A percentile compares a stretch with the other conserved stretches of the same genome.
These are phyloP conservation scores for Annona cherimola DNA, from an alignment of 164 flowering plant species.

Conservation along the genomic window DNA sequence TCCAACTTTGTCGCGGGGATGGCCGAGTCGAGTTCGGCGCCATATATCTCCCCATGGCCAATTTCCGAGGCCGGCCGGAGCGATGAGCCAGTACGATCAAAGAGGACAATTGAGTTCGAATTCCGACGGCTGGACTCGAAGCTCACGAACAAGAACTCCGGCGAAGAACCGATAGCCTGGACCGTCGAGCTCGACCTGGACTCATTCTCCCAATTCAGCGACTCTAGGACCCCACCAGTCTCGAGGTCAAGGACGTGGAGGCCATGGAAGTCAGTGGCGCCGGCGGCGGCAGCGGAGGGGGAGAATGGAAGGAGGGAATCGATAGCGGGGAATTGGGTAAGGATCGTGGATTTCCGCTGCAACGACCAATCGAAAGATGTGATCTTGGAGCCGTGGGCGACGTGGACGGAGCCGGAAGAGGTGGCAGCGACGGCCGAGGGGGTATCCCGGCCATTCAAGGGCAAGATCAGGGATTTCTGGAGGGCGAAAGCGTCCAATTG, in stretches of 20 bases:
- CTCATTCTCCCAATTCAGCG: conserved; percentile 70
- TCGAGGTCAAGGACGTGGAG: conserved; percentile 69
- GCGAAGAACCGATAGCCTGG: conserved; percentile 64
- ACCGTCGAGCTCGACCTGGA: conserved; percentile 76
- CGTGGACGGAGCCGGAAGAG: conserved; percentile 59
- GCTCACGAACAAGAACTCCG: conserved; percentile 57
- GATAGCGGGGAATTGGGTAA: conserved; percentile 68
- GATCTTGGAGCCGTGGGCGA: conserved; percentile 86
- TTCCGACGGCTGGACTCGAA: conserved; percentile 82
- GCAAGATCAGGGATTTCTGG: conserved; percentile 46
- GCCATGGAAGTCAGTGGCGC: conserved; percentile 87
- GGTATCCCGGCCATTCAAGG: conserved; percentile 66
- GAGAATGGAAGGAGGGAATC: conserved; percentile 70
- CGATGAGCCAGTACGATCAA: conserved; percentile 34
- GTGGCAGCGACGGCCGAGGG: conserved; percentile 72
- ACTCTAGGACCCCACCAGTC: conserved; percentile 45
- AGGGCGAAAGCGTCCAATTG: conserved; percentile 73
- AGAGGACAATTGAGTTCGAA: conserved; percentile 74
- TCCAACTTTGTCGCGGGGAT: conserved; percentile 75
- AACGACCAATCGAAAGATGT: conserved; percentile 87
- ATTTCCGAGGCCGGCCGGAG: conserved; percentile 57
- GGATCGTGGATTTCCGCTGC: conserved; percentile 51
- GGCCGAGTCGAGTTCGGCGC: conserved; percentile 66
- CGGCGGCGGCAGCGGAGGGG: conserved; percentile 61
- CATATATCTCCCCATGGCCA: conserved; percentile 61